phyloP scores from a whole-genome alignment of 2,329 filamentous ascomycete species.

The Colletotrichum australisinense region DNA sequence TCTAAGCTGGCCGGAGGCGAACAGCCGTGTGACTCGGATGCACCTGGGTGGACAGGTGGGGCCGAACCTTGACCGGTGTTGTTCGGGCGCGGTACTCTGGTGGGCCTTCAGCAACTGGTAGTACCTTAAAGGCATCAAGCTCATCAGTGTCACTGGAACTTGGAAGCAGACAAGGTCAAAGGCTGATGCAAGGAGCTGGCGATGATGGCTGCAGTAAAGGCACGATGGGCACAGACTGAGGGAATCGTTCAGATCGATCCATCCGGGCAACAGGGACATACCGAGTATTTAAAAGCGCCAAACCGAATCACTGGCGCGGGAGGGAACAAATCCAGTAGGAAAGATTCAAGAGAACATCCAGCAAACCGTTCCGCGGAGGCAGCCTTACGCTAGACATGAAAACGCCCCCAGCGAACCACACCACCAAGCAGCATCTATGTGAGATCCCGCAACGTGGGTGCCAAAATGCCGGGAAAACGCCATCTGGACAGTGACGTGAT shows the following conservation, averaged over 20 bases:
- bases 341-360: background rate
- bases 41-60: background rate
- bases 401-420: background rate
- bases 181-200: background rate
- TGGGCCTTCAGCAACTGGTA: background rate
- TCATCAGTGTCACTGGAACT: background rate
- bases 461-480: background rate
- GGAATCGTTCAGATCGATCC: slow-evolving; percentile 6
- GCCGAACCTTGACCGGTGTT: background rate
- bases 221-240: slow-evolving; percentile 9
- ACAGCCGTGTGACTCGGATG: background rate
- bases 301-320: background rate
- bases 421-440: background rate
- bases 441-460: background rate
- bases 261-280: background rate
- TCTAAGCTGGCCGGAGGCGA: too few relatives aligned
- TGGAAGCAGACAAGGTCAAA: background rate
- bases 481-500: slow-evolving; percentile 22
- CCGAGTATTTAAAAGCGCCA: background rate
- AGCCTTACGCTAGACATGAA: slow-evolving; percentile 9
- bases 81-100: background rate
- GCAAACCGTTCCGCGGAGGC: background rate
- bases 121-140: background rate
- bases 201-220: background rate
- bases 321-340: background rate